Evolutionary conservation across 257 asterid genomes (phyloP).

Genomic region (Solanum chiquidenum): DNA sequence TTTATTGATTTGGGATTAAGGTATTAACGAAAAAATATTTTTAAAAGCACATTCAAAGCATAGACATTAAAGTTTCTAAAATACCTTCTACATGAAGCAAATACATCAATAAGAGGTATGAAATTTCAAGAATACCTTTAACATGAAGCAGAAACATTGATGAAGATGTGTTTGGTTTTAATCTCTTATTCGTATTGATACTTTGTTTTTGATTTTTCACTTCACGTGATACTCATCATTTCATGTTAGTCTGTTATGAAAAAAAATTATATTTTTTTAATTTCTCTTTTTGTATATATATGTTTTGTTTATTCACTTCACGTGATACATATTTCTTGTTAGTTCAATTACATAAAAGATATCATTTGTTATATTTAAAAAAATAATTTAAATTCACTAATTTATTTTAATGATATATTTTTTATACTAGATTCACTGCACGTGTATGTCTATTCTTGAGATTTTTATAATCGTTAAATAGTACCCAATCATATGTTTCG

Average conservation of each 20-base stretch:
- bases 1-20: background rate
- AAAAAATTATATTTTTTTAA: no score
- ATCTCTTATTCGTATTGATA: background rate
- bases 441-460: no score
- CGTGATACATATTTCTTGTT: background rate
- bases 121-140: background rate
- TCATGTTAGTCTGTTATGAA: accelerated
- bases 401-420: no score
- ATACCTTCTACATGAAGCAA: background rate
- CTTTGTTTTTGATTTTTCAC: no score
- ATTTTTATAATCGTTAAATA: no score
- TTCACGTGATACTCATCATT: no score
- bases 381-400: background rate
- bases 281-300: no score
- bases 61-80: background rate
- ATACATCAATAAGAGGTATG: background rate
- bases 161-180: no score
- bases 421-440: no score
- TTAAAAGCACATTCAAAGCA: background rate
- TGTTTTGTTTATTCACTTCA: background rate
- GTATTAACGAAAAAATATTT: background rate
- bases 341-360: no score
- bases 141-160: background rate
- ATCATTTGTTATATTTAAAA: no score
- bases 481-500: no score